Conservation (phyloP, 495 filamentous ascomycete genomes). For the Rhypophila decipiens region DNA sequence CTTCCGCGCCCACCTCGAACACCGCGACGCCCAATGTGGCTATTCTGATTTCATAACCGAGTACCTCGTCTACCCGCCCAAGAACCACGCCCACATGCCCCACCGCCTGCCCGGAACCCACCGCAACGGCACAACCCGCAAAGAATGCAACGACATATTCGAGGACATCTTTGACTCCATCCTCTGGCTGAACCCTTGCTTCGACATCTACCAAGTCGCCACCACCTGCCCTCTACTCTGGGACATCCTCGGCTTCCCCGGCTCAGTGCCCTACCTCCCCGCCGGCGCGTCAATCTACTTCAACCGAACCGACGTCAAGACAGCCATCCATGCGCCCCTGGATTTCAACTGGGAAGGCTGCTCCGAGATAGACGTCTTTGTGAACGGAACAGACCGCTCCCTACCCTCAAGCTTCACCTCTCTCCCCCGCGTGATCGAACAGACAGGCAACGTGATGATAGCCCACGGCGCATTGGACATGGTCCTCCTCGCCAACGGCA, state of each 20-base stretch:
- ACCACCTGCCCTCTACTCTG: conserved; percentile 68
- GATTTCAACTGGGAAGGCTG: conserved; percentile 57
- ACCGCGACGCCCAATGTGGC: conserved; percentile 52
- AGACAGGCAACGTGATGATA: conserved; percentile 62
- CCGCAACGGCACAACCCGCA: conserved; percentile 9
- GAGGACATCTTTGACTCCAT: conserved; percentile 50
- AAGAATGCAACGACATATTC: conserved; percentile 39
- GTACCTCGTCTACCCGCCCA: conserved; percentile 64
- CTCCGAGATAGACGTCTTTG: conserved; percentile 45
- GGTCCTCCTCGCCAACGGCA: conserved; percentile 58
- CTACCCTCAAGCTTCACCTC: conserved; percentile 42
- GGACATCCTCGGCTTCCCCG: conserved; percentile 61
- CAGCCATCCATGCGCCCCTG: conserved; percentile 62
- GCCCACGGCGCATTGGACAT: conserved; percentile 56
- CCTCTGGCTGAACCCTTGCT: conserved; percentile 65
- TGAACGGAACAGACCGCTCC: conserved; percentile 39
- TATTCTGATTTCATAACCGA: conserved; percentile 55
- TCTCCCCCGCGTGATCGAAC: conserved; percentile 66
- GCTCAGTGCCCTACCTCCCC: conserved; percentile 42
- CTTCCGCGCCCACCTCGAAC: conserved; percentile 53
- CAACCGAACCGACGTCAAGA: conserved; percentile 68
- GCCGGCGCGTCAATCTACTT: conserved; percentile 62
- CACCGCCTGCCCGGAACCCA: conserved; percentile 18
- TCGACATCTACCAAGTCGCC: conserved; percentile 69
- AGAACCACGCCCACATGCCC: conserved; percentile 50